Percentiles rank a stretch among this genome's conserved stretches.
Conservation (phyloP, 2,329 filamentous ascomycete genomes). For the Ophiostoma novo-ulmi region DNA sequence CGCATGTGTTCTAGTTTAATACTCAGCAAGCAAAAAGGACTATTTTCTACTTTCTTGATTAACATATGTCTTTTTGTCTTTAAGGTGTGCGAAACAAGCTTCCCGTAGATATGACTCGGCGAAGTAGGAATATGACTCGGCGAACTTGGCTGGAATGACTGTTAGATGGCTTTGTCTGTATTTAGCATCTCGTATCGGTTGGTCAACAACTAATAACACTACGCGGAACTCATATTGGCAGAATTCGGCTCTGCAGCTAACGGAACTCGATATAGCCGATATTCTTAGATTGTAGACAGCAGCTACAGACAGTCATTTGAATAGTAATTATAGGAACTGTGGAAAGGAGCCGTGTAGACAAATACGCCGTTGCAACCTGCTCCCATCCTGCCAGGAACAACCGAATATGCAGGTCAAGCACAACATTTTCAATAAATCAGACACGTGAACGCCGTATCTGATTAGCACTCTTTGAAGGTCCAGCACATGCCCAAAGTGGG, state of each 20-base stretch:
- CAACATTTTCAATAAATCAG: background rate
- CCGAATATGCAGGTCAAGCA: background rate
- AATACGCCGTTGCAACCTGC: background rate
- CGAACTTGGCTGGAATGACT: background rate
- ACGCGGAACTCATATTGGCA: background rate
- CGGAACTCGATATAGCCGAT: background rate
- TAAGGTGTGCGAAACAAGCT: background rate
- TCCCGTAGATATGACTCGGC: background rate
- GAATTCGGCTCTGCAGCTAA: background rate
- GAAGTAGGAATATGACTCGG: background rate
- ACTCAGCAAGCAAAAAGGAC: too few relatives aligned
- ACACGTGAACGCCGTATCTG: background rate
- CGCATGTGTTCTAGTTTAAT: too few relatives aligned
- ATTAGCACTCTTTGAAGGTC: background rate
- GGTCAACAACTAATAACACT: background rate
- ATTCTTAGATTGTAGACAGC: too few relatives aligned
- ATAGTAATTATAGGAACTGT: background rate
- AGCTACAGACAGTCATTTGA: too few relatives aligned
- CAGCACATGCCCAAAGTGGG: conserved; percentile 9
- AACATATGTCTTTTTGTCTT: background rate
- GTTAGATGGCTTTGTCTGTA: background rate
- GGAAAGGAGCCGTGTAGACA: background rate
- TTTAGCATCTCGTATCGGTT: background rate
- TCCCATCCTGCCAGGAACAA: background rate
- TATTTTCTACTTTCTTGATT: background rate